These are phyloP conservation scores for Xerophyta viscosa DNA, from an alignment of 106 monocot genomes.

Conservation along the genomic window DNA sequence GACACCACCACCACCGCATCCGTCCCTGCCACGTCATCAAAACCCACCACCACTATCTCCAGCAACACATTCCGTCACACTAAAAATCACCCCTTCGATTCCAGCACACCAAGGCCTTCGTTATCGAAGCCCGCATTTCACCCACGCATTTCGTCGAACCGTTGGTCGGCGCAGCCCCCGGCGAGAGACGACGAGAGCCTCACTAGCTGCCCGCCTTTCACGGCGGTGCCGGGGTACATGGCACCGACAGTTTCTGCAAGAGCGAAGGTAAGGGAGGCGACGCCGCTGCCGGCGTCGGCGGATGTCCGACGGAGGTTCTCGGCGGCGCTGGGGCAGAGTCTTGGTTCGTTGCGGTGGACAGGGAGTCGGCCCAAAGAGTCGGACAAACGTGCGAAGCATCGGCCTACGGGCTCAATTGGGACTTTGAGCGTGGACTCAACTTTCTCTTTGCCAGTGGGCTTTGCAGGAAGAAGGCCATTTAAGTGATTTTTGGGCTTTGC, in stretches of 20 bases:
- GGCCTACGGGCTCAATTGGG: constrained; percentile 38
- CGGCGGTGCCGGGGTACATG: constrained; percentile 70
- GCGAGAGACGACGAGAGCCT: constrained; percentile 76
- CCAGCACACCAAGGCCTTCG: not conserved
- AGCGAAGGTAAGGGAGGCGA: constrained; percentile 42
- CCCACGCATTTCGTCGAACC: constrained; percentile 6
- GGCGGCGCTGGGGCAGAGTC: constrained; percentile 32
- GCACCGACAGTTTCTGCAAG: constrained; percentile 63
- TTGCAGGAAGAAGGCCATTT: constrained; percentile 39
- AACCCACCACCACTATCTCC: not conserved
- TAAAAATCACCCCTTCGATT: not conserved
- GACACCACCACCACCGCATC: constrained; percentile 12
- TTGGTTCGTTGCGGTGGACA: constrained; percentile 28
- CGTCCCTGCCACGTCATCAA: not conserved
- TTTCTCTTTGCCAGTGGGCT: constrained; percentile 58
- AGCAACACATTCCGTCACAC: not conserved
- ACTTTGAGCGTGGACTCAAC: constrained; percentile 64
- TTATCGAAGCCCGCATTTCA: not conserved
- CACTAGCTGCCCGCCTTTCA: constrained; percentile 64
- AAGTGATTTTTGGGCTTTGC: not conserved
- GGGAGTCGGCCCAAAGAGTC: constrained; percentile 4
- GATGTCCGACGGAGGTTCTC: constrained; percentile 20
- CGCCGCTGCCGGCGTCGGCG: constrained; percentile 13
- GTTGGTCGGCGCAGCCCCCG: constrained; percentile 10
- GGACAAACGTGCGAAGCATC: constrained; percentile 31